Evolutionary conservation across 805 yeast species (phyloP), one percentile per base, ranked within the genome.

Genomic region (Vanderwaltozyma tropicalis): DNA sequence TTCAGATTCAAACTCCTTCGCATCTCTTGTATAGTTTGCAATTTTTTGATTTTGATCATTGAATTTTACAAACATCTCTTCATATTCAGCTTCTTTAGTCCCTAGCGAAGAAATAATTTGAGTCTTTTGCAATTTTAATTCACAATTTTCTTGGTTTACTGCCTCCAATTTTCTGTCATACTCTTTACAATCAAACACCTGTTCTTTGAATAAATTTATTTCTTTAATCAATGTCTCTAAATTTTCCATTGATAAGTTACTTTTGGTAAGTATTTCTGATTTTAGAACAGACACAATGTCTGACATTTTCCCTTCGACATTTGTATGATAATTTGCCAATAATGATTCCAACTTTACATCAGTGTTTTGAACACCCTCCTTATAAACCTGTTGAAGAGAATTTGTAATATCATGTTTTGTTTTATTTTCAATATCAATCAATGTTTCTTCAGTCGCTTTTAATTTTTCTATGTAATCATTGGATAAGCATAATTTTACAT

Each of bases 81-180:
- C 55, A 31, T 39, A 50, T 31, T 54, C 53, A 3, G 57, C 52
- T 28, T 52, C 55, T 40, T 52, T 48, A 3, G 49, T 44, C 1
- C 59, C 57, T 8, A 49, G 34, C 5, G 45, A 34, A 13, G 47
- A 42, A 27, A 53, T 37, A 13, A 44, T 43, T 37, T 54, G 58
- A 17, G 48, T 46, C 24, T 53, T 50, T 31, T 51, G 55, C 24
- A 49, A 46, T 28, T 46, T 35, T 17, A 51, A 36, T 3, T 50
- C 41, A 2, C 49, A 45, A 25, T 52, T 36, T 24, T 50, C 40
- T 17, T 48, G 43, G 27, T 48, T 44, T 6, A 56, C 37, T 6
- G 35, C 47, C 12, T 40, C 42, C 4, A 54, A 37, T 18, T 38
- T 45, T 8, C 38, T 24, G 35, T 53, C 51, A 32, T 43, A 47